Evolutionary conservation across 129 eudicot species (phyloP), one percentile per base, ranked within the genome.

Genomic region (sunflower (Helianthus annuus)): DNA sequence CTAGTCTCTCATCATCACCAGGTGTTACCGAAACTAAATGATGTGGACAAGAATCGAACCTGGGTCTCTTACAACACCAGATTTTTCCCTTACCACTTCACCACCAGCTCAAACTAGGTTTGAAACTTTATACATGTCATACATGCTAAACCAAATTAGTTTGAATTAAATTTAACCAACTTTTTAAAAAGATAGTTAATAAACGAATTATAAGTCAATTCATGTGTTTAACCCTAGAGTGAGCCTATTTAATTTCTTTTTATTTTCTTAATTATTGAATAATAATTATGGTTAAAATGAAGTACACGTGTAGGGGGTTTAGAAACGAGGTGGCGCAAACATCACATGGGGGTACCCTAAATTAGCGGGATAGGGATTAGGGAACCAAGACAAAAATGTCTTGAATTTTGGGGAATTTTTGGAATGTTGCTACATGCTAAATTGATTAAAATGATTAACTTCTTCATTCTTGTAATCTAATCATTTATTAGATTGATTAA

Each of bases 351-450:
- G 64, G 15, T 24, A 38, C 64, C 64, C 15, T 27, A 24, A 57
- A 17, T 66, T 4, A 44, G 10, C 46, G 19, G 57, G 52, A 51
- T 64, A 12, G 22, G 42, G 81, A 69, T 48, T 48, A 59, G 70
- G 76, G 76, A 77, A 70, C 81, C 34, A 15, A 48, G 76, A 77
- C 81, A 69, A 77, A 69, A 17, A 52, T 77, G 71, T 77, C 40
- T 66, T 70, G 70, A 77, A 39, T 77, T 48, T 70, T 76, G 64
- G 75, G 46, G 70, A 32, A 11, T 19, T 76, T 76, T 76, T 77
- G 71, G 71, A 77, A 70, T 70, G 76, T 77, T 62, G 71, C 71
- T 53, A 61, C 57, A 52, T 70, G 17, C 3, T 17, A 58, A 32
- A 32, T 32, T 32, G 36, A 32, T 32, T 32, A 32, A 2, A 32